These are phyloP conservation scores for Astrocystis sublimbata DNA, from an alignment of 495 filamentous ascomycete genomes.

Conservation along the genomic window DNA sequence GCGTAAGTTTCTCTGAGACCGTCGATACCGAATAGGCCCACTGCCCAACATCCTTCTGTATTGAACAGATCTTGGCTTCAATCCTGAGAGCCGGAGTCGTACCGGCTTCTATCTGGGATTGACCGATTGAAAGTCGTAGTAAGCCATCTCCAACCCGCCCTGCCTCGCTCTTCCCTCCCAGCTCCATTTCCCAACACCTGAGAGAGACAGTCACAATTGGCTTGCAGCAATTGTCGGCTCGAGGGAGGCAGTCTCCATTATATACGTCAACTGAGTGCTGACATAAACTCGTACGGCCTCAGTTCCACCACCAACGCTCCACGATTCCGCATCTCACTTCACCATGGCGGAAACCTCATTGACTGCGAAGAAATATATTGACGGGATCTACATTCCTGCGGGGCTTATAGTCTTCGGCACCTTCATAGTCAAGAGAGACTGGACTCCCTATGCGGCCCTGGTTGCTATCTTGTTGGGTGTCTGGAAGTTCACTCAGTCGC, in stretches of 20 bases:
- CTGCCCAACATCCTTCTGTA: conserved; percentile 1
- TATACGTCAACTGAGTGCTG: background rate
- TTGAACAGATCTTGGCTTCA: background rate
- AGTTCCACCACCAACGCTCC: conserved; percentile 5
- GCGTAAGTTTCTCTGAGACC: background rate
- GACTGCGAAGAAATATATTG: conserved; percentile 52
- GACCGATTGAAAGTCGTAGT: background rate
- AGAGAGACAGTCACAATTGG: background rate
- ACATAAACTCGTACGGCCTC: background rate
- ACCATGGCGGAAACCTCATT: conserved; percentile 26
- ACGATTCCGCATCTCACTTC: conserved; percentile 15
- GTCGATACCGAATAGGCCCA: conserved; percentile 6
- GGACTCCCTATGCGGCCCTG: conserved; percentile 68
- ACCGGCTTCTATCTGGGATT: conserved; percentile 3
- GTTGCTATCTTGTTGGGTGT: conserved; percentile 60
- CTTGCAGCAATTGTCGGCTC: background rate
- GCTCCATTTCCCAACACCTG: background rate
- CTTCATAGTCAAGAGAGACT: conserved; percentile 76
- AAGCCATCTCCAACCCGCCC: background rate
- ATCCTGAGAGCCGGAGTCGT: background rate
- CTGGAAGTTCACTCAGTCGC: conserved; percentile 61
- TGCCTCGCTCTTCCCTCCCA: background rate
- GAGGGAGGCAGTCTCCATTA: background rate
- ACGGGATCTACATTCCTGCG: conserved; percentile 84
- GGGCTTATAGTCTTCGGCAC: conserved; percentile 74